A percentile compares a stretch with the other conserved stretches of the same genome.
Conservation (phyloP, 257 asterid species). For the Solanum neorickii region DNA sequence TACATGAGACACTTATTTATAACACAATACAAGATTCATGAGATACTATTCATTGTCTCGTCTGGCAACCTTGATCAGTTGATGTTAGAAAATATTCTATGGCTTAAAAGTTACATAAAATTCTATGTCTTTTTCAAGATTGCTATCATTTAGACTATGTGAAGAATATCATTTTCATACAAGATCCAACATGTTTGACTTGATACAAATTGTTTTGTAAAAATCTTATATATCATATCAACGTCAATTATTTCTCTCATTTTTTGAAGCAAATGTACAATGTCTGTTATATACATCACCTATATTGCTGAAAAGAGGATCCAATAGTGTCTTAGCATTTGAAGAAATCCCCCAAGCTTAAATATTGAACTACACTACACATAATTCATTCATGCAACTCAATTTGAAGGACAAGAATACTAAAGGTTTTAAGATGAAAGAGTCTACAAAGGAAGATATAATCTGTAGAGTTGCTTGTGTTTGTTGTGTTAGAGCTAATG, state of each 20-base stretch:
- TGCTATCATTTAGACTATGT: not conserved
- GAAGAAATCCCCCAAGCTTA: conserved; percentile 18
- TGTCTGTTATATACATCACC: conserved; percentile 4
- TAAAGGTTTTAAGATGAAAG: not conserved
- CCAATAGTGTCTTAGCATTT: conserved; percentile 66
- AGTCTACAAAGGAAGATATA: not conserved
- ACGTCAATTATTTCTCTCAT: not conserved
- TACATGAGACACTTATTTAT: too few relatives aligned
- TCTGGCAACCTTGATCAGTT: not conserved
- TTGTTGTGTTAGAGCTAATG: not conserved
- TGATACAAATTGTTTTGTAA: not conserved
- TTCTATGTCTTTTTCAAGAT: not conserved
- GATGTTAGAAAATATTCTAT: not conserved
- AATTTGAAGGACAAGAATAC: too few relatives aligned
- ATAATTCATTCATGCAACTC: too few relatives aligned
- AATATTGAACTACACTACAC: not conserved
- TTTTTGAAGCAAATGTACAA: not conserved
- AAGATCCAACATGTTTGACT: not conserved
- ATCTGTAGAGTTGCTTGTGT: not conserved
- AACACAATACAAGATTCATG: too few relatives aligned
- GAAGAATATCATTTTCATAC: not conserved
- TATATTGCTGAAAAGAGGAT: conserved; percentile 75
- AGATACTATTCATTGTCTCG: not conserved
- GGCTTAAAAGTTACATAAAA: not conserved
- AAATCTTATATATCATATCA: not conserved